phyloP scores from a whole-genome alignment of 2,329 filamentous ascomycete genomes.

The Alternaria burnsii region DNA sequence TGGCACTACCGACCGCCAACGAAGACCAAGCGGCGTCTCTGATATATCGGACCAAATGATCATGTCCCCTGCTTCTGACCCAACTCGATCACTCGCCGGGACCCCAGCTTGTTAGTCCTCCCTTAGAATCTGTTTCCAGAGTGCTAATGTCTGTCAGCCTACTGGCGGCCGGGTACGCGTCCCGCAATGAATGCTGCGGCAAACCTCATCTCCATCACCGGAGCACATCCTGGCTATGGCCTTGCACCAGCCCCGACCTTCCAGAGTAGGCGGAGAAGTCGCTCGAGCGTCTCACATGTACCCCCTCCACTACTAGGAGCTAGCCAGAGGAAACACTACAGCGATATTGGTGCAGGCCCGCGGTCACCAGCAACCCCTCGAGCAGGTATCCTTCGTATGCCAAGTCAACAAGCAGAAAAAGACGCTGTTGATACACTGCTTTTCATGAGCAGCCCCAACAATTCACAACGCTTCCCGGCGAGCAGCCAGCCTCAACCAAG shows the following conservation, averaged over 20 bases:
- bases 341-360: conserved; percentile 37
- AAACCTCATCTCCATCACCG: conserved; percentile 41
- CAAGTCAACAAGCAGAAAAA: conserved; percentile 76
- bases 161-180: conserved; percentile 39
- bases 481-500: conserved; percentile 39
- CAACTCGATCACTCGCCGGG: conserved; percentile 31
- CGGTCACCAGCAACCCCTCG: conserved; percentile 44
- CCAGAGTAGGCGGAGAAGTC: conserved; percentile 44
- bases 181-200: conserved; percentile 39
- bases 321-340: conserved; percentile 44
- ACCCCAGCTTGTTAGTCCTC: conserved; percentile 36
- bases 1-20: conserved; percentile 32
- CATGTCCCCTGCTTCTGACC: conserved; percentile 44
- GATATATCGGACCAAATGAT: conserved; percentile 48
- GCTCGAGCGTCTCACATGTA: conserved; percentile 44
- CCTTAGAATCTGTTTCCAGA: not conserved
- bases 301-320: conserved; percentile 44
- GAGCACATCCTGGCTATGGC: conserved; percentile 29
- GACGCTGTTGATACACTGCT: conserved; percentile 82
- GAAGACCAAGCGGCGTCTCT: conserved; percentile 49
- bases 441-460: conserved; percentile 82
- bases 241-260: conserved; percentile 48
- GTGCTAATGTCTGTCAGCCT: conserved; percentile 25
- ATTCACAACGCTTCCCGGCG: conserved; percentile 58
- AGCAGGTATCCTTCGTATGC: conserved; percentile 69